A percentile compares a stretch with the other conserved stretches of the same genome.
These are phyloP conservation scores for Amanita rubescens DNA, from an alignment of 768 basidiomycete species.

Conservation along the genomic window DNA sequence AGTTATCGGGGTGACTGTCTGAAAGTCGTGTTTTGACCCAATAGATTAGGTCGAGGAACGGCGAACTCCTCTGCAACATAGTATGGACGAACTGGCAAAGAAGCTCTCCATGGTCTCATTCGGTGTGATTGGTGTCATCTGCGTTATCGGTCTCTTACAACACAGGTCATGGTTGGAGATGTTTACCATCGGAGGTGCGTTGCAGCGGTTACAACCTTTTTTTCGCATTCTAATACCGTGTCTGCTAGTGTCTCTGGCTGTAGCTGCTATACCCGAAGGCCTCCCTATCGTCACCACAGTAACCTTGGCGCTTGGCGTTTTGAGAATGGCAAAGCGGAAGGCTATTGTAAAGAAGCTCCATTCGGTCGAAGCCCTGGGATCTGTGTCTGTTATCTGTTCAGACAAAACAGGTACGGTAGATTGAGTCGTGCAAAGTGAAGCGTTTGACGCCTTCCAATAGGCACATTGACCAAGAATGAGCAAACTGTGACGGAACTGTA, in stretches of 20 bases:
- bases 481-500: slow-evolving; percentile 91
- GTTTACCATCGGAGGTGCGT: slow-evolving; percentile 96
- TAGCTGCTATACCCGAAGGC: slow-evolving; percentile 98
- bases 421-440: background rate
- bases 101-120: slow-evolving; percentile 88
- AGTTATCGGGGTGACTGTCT: slow-evolving; percentile 10
- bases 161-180: slow-evolving; percentile 89
- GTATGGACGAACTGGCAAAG: slow-evolving; percentile 95
- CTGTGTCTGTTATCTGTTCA: slow-evolving; percentile 95
- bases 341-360: slow-evolving; percentile 97
- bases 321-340: slow-evolving; percentile 90
- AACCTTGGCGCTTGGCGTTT: slow-evolving; percentile 88
- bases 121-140: slow-evolving; percentile 90
- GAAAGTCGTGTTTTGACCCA: slow-evolving; percentile 26
- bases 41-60: slow-evolving; percentile 61
- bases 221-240: background rate
- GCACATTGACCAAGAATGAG: slow-evolving; percentile 92
- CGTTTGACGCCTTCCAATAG: slow-evolving; percentile 28
- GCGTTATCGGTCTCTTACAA: slow-evolving; percentile 83
- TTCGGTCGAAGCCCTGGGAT: slow-evolving; percentile 89
- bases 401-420: slow-evolving; percentile 78
- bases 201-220: background rate
- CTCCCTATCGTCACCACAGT: slow-evolving; percentile 96
- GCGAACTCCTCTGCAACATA: slow-evolving; percentile 85
- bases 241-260: slow-evolving; percentile 81